Conservation (phyloP, 1,284 basidiomycete genomes). For the Cutaneotrichosporon sp. region DNA sequence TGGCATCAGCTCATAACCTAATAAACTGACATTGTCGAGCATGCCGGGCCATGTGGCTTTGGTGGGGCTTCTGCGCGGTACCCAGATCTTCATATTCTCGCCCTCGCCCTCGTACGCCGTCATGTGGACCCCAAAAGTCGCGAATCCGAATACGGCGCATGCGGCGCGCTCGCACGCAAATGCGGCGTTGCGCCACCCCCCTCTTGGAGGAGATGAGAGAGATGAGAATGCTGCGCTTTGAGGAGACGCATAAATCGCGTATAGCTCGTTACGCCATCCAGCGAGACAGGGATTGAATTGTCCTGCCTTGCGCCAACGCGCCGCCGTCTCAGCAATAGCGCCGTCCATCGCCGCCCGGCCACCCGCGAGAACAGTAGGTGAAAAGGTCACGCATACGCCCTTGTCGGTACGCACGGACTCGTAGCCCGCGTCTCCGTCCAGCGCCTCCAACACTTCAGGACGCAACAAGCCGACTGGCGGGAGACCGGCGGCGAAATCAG, state of each 20-base stretch:
- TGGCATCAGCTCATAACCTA: constrained; percentile 27
- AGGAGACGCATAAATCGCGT: constrained; percentile 74
- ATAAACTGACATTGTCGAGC: constrained; percentile 25
- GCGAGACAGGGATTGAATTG: constrained; percentile 50
- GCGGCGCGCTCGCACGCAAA: constrained; percentile 82
- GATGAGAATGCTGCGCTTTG: constrained; percentile 53
- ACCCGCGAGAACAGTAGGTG: constrained; percentile 27
- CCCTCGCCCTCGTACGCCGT: constrained; percentile 50
- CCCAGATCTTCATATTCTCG: constrained; percentile 68
- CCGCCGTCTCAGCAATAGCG: constrained; percentile 46
- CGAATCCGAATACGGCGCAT: constrained; percentile 80
- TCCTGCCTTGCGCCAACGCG: constrained; percentile 48
- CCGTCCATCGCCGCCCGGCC: constrained; percentile 38
- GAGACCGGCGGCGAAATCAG: constrained; percentile 12
- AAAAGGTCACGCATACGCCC: constrained; percentile 35
- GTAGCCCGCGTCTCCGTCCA: constrained; percentile 12
- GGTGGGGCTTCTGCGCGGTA: constrained; percentile 76
- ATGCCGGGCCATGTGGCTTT: constrained; percentile 72
- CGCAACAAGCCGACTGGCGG: constrained; percentile 27
- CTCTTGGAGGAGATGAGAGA: constrained; percentile 42
- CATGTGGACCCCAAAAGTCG: constrained; percentile 66
- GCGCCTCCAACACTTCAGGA: constrained; percentile 12
- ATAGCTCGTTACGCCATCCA: constrained; percentile 80
- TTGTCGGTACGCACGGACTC: constrained; percentile 10
- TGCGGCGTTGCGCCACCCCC: constrained; percentile 61